A percentile compares a stretch with the other conserved stretches of the same genome.
Evolutionary conservation across 139 green algal genomes (phyloP).

Genomic region (Edaphochlamys debaryana): DNA sequence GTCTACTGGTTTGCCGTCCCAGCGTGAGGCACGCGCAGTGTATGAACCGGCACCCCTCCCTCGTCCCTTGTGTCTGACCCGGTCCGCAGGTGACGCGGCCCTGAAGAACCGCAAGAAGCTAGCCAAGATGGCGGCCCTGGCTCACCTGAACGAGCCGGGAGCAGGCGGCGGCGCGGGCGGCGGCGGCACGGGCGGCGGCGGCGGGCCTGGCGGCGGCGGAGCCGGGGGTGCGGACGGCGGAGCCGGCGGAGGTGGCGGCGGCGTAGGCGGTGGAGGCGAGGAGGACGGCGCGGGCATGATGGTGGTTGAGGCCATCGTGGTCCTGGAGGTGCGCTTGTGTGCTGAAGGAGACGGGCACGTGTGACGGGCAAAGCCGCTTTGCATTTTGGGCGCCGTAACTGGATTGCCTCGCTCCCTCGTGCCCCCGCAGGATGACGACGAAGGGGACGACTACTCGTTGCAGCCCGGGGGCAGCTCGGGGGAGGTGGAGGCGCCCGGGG

Average conservation of each 20-base stretch:
- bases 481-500: too few relatives aligned
- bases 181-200: background rate
- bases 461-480: background rate
- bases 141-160: slow-evolving; percentile 3
- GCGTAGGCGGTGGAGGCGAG: background rate
- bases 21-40: too few relatives aligned
- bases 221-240: background rate
- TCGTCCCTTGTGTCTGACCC: too few relatives aligned
- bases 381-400: too few relatives aligned
- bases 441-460: background rate
- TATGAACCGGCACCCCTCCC: too few relatives aligned
- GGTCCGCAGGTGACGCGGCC: slow-evolving; percentile 30
- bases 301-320: slow-evolving; percentile 34
- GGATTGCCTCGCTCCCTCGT: background rate
- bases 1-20: too few relatives aligned
- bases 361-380: too few relatives aligned
- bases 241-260: background rate
- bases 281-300: background rate
- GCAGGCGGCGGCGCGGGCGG: background rate
- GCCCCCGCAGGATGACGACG: background rate
- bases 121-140: slow-evolving; percentile 24
- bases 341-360: too few relatives aligned
- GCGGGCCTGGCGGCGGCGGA: background rate
- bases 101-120: slow-evolving; percentile 37
- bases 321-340: slow-evolving; percentile 20